phyloP scores from a whole-genome alignment of 140 eudicot genomes.

The Senecio squalidus region DNA sequence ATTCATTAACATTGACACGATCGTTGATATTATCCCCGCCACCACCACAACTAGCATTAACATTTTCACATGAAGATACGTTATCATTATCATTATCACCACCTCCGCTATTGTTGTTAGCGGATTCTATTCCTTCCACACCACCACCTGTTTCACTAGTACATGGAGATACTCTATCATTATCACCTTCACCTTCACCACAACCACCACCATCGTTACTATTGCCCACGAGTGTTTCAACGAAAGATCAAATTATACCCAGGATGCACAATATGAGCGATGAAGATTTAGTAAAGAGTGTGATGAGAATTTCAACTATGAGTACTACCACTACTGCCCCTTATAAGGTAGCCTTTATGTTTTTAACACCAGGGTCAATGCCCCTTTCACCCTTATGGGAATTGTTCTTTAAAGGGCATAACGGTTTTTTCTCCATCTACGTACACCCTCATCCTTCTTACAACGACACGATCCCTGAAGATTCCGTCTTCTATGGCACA shows the following conservation, averaged over 20 bases:
- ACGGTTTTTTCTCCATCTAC: conserved; percentile 51
- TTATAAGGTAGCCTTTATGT: conserved; percentile 62
- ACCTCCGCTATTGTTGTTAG: conserved; percentile 3
- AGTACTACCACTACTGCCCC: conserved; percentile 14
- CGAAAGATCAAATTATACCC: conserved; percentile 9
- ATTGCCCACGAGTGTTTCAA: not conserved
- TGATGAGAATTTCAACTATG: conserved; percentile 23
- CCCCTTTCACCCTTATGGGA: conserved; percentile 77
- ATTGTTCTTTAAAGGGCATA: conserved; percentile 56
- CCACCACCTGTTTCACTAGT: not conserved
- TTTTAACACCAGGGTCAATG: conserved; percentile 66
- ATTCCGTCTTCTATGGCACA: conserved; percentile 47
- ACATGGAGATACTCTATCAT: not conserved
- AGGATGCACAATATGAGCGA: conserved; percentile 52
- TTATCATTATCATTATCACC: not conserved
- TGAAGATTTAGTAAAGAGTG: conserved; percentile 42
- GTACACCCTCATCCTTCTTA: conserved; percentile 59
- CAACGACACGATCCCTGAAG: conserved; percentile 33
- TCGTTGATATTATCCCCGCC: not conserved
- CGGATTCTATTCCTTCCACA: no score
- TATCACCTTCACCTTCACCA: not conserved
- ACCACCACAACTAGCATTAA: not conserved
- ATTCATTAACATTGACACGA: not conserved
- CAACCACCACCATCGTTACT: not conserved
- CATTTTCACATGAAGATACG: no score